phyloP scores from a whole-genome alignment of 306 rosid species.

The Dalbergia oliveri region DNA sequence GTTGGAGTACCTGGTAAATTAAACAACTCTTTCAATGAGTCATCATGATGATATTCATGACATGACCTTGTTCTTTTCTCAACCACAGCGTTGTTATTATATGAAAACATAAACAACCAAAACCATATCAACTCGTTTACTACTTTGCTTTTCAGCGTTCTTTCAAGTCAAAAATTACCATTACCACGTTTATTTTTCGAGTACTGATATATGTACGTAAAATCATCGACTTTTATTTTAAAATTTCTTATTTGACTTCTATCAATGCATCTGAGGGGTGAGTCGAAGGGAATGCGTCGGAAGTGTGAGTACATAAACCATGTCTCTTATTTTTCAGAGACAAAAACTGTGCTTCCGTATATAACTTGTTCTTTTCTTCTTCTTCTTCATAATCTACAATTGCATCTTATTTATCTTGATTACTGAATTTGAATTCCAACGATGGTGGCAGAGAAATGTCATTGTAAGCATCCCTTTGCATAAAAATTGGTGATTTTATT shows the following conservation, averaged over 20 bases:
- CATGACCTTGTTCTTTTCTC: slow-evolving; percentile 29
- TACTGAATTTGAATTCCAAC: slow-evolving; percentile 32
- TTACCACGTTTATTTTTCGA: too few species aligned
- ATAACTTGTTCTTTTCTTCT: slow-evolving; percentile 7
- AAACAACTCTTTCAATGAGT: not conserved
- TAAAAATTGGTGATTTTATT: slow-evolving; percentile 23
- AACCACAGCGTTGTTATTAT: not conserved
- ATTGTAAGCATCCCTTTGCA: slow-evolving; percentile 35
- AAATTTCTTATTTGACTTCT: too few species aligned
- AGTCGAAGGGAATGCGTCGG: too few species aligned
- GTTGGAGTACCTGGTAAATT: slow-evolving; percentile 33
- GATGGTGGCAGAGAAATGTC: slow-evolving; percentile 51
- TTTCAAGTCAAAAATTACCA: not conserved
- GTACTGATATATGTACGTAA: too few species aligned
- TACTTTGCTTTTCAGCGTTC: too few species aligned
- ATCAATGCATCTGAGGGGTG: too few species aligned
- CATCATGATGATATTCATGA: not conserved
- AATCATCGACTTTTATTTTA: too few species aligned
- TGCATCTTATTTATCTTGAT: not conserved
- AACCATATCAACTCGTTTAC: not conserved
- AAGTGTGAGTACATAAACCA: too few species aligned
- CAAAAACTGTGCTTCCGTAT: slow-evolving; percentile 2
- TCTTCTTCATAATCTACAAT: not conserved
- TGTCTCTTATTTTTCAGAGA: too few species aligned
- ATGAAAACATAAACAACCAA: not conserved